Percentiles rank a stretch among this genome's conserved stretches.
Evolutionary conservation across 345 rosid species (phyloP).

Genomic region (Pugionium cornutum): DNA sequence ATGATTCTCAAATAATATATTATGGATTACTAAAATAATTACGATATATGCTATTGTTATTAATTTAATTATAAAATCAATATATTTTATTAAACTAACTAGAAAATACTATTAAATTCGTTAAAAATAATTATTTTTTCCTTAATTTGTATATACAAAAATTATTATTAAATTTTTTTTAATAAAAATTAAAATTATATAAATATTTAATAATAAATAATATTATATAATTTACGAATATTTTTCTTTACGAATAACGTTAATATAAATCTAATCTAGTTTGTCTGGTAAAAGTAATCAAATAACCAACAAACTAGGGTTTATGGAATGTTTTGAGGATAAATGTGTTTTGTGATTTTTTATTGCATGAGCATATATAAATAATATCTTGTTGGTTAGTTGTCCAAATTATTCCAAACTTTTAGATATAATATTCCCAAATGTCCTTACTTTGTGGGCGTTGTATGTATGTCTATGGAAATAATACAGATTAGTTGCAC

Average conservation of each 20-base stretch:
- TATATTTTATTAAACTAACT: no score
- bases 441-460: slow-evolving; percentile 35
- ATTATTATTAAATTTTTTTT: no score
- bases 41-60: no score
- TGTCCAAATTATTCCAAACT: slow-evolving; percentile 37
- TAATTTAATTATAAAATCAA: no score
- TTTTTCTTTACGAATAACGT: background rate
- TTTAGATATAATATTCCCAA: slow-evolving; percentile 16
- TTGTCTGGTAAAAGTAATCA: background rate
- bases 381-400: slow-evolving; percentile 15
- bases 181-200: no score
- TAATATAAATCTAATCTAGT: background rate
- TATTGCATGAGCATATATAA: slow-evolving; percentile 29
- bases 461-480: slow-evolving; percentile 21
- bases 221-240: no score
- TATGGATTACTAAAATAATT: no score
- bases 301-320: slow-evolving; percentile 8
- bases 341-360: slow-evolving; percentile 10
- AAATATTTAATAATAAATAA: no score
- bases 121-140: no score
- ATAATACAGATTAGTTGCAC: slow-evolving; percentile 13
- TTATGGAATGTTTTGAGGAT: slow-evolving; percentile 21
- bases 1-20: no score
- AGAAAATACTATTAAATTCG: no score
- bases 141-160: no score